Evolutionary conservation across 805 yeast genomes (phyloP).

Genomic region (Wickerhamomyces bisporus): DNA sequence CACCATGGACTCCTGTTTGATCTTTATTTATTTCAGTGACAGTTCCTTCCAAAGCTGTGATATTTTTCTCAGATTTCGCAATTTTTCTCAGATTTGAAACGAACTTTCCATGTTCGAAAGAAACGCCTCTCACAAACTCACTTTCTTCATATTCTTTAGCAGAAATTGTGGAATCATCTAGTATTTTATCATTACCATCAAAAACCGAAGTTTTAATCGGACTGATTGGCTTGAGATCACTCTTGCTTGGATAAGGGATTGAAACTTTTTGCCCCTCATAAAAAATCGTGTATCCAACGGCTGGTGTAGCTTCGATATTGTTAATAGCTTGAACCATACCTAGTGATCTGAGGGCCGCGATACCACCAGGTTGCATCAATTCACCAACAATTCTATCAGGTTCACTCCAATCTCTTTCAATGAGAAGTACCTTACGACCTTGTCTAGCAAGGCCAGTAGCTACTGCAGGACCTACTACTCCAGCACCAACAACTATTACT

Average conservation of each 20-base stretch:
- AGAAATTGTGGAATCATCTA: conserved; percentile 46
- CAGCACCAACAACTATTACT: conserved; percentile 95
- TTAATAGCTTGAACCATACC: conserved; percentile 78
- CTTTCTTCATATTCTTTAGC: conserved; percentile 51
- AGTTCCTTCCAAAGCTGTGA: conserved; percentile 76
- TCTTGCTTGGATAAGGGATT: conserved; percentile 70
- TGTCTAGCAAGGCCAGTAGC: conserved; percentile 88
- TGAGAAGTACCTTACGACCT: conserved; percentile 69
- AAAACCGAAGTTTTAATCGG: conserved; percentile 52
- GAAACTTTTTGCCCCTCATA: conserved; percentile 52
- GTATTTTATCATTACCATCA: conserved; percentile 51
- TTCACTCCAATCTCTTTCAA: conserved; percentile 85
- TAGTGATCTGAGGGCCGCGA: conserved; percentile 71
- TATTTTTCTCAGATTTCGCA: conserved; percentile 66
- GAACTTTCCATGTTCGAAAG: conserved; percentile 92
- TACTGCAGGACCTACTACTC: conserved; percentile 91
- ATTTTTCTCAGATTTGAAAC: conserved; percentile 67
- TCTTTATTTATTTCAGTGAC: conserved; percentile 64
- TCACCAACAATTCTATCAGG: conserved; percentile 98
- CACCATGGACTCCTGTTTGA: conserved; percentile 64
- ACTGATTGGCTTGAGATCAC: conserved; percentile 37
- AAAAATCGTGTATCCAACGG: conserved; percentile 76
- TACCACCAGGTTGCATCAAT: conserved; percentile 94
- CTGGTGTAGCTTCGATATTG: conserved; percentile 71
- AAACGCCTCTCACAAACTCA: conserved; percentile 63